phyloP scores from a whole-genome alignment of 2,329 filamentous ascomycete genomes.

The Diaporthe sp. region DNA sequence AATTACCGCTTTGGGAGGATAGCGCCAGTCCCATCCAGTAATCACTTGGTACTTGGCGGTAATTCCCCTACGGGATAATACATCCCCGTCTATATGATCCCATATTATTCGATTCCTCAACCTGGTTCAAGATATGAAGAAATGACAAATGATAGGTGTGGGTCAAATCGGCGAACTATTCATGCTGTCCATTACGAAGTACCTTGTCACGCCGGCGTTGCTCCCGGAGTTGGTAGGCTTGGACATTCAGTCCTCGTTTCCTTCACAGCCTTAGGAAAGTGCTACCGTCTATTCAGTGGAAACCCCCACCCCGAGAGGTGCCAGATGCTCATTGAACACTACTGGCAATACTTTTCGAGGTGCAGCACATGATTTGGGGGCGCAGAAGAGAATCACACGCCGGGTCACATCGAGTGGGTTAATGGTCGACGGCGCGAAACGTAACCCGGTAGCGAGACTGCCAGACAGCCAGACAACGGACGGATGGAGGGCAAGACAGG shows the following conservation, averaged over 20 bases:
- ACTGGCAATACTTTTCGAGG: conserved; percentile 17
- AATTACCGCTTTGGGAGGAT: conserved; percentile 5
- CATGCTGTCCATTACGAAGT: not conserved
- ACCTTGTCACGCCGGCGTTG: no score
- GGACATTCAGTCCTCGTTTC: not conserved
- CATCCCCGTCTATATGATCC: conserved; percentile 4
- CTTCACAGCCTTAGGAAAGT: conserved; percentile 13
- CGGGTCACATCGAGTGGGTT: conserved; percentile 25
- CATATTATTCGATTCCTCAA: conserved; percentile 5
- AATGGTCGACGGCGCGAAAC: conserved; percentile 20
- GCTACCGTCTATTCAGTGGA: not conserved
- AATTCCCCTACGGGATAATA: conserved; percentile 9
- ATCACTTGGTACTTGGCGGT: not conserved
- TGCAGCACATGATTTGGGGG: conserved; percentile 13
- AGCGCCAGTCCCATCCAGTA: not conserved
- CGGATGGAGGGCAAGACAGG: conserved; percentile 22
- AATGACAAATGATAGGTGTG: conserved; percentile 31
- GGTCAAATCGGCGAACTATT: not conserved
- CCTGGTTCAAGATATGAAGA: conserved; percentile 2
- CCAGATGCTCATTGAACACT: not conserved
- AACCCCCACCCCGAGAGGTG: conserved; percentile 11
- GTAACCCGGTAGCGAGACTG: conserved; percentile 24
- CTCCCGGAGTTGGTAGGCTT: not conserved
- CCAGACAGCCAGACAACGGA: conserved; percentile 27
- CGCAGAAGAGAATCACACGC: conserved; percentile 12